Evolutionary conservation across 352 stramenopile species (phyloP).

Genomic region (Aphanomyces invadans): DNA sequence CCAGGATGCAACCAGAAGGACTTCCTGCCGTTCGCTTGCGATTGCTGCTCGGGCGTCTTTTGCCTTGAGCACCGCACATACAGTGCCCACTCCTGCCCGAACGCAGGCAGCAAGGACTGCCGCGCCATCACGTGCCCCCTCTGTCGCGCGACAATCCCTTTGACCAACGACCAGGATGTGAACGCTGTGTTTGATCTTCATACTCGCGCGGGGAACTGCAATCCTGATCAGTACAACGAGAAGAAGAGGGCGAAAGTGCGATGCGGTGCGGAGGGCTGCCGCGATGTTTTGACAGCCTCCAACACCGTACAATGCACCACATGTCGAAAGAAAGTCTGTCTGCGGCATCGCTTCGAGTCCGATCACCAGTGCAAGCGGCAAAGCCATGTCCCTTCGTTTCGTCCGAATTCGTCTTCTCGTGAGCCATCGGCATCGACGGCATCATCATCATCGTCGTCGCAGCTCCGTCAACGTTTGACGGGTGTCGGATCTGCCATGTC

Average conservation of each 20-base stretch:
- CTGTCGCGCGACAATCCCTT: slow-evolving; percentile 54
- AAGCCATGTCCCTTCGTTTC: slow-evolving; percentile 12
- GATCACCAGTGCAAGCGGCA: slow-evolving; percentile 54
- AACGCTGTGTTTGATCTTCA: slow-evolving; percentile 67
- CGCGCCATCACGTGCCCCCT: slow-evolving; percentile 68
- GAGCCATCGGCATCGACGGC: background rate
- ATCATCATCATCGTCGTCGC: slow-evolving; percentile 1
- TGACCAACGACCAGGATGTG: slow-evolving; percentile 65
- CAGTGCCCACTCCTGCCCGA: slow-evolving; percentile 57
- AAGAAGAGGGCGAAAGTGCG: slow-evolving; percentile 70
- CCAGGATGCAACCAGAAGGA: slow-evolving; percentile 64
- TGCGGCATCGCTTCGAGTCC: slow-evolving; percentile 66
- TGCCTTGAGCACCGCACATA: slow-evolving; percentile 82
- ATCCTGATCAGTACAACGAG: slow-evolving; percentile 6
- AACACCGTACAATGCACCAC: slow-evolving; percentile 67
- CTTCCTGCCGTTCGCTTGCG: slow-evolving; percentile 81
- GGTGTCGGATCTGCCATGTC: slow-evolving; percentile 21
- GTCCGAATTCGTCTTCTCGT: background rate
- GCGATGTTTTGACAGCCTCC: slow-evolving; percentile 52
- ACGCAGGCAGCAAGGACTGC: slow-evolving; percentile 49
- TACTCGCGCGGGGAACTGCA: slow-evolving; percentile 38
- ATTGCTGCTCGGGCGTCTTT: slow-evolving; percentile 73
- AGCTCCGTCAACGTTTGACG: slow-evolving; percentile 23
- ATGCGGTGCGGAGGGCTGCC: slow-evolving; percentile 46
- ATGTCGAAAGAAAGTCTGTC: slow-evolving; percentile 62